These are phyloP conservation scores for Salix koriyanagi DNA, from an alignment of 345 rosid species.

Conservation along the genomic window DNA sequence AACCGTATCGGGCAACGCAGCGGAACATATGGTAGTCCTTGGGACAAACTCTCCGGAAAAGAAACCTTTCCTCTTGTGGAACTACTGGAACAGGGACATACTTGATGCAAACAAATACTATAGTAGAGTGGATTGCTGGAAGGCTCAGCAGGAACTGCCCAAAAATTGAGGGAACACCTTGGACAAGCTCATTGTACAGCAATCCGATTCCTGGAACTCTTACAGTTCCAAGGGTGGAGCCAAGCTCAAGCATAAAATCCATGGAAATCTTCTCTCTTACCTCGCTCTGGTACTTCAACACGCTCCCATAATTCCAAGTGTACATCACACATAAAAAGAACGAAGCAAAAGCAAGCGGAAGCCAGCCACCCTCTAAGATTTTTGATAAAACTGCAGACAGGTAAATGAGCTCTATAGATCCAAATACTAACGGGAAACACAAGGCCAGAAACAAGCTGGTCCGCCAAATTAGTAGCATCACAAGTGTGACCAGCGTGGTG, in stretches of 20 bases:
- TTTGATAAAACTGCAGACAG: slow-evolving; percentile 76
- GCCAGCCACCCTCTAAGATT: slow-evolving; percentile 84
- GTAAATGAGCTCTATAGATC: slow-evolving; percentile 71
- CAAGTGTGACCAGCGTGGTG: slow-evolving; percentile 78
- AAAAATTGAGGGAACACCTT: slow-evolving; percentile 81
- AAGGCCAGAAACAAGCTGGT: slow-evolving; percentile 73
- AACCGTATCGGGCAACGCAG: slow-evolving; percentile 86
- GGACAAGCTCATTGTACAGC: slow-evolving; percentile 82
- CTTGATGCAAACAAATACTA: slow-evolving; percentile 88
- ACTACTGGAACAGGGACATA: slow-evolving; percentile 92
- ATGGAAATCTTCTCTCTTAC: slow-evolving; percentile 80
- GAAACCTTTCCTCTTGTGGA: slow-evolving; percentile 83
- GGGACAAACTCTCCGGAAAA: slow-evolving; percentile 81
- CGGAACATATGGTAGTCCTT: slow-evolving; percentile 93
- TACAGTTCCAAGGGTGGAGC: slow-evolving; percentile 77
- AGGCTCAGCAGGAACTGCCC: slow-evolving; percentile 82
- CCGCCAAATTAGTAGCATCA: slow-evolving; percentile 96
- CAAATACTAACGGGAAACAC: slow-evolving; percentile 78
- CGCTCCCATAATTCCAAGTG: slow-evolving; percentile 93
- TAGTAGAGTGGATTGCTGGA: slow-evolving; percentile 86
- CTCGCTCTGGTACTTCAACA: slow-evolving; percentile 88
- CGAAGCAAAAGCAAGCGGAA: slow-evolving; percentile 74
- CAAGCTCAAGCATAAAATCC: slow-evolving; percentile 84
- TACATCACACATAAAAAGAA: slow-evolving; percentile 79
- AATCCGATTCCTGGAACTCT: slow-evolving; percentile 86